Base-by-base conservation (phyloP, 2,329 filamentous ascomycete species). In the Neonectria sp. region DNA sequence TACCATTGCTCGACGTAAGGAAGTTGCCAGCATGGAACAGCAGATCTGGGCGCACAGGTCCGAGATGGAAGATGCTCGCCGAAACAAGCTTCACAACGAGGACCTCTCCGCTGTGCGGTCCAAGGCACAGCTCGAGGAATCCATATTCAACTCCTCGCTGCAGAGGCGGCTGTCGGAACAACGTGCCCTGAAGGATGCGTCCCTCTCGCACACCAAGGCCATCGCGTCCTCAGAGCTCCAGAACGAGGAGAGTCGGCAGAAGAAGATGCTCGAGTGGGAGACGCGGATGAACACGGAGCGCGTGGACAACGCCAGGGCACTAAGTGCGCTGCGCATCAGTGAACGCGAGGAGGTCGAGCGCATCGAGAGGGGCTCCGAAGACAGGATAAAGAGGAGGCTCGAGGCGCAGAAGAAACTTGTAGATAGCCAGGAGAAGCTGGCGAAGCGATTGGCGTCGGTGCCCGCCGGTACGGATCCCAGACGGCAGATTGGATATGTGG, bases 401-500 rank as follows among this genome's bases (percentile, higher is more conserved):
- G 81, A 82, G 59, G 84, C 87, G 74, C 87, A 89, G 77, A 83
- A 82, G 78, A 85, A 82, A 75, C 74, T 89, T 57, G 85, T 89
- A 3, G 85, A 89, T 57, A 80, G 79, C 48, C 81, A 83, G 73
- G 81, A 82, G 66, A 78, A 78, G 68, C 63, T 83, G 61, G 81
- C 81, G 1, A 79, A 76, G 65, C 81, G 82, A 71, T 75, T 89
- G 65, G 85, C 87, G 9, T 82, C 86, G 17, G 78, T 75, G 1
- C 71, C 76, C 1, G 63, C 67, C 21, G 71, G 67, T 0, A 49
- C 65, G 11, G 75, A 80, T 43, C 59, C 76, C 48, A 78, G 85
- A 71, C 82, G 84, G 68, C 86, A 88, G 79, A 86, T 89, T 79
- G 88, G 88, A n/a, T 89, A 83, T 69, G 82, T 90, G 35, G 84